phyloP scores from a whole-genome alignment of 2,329 filamentous ascomycete genomes.

The Claviceps monticola region DNA sequence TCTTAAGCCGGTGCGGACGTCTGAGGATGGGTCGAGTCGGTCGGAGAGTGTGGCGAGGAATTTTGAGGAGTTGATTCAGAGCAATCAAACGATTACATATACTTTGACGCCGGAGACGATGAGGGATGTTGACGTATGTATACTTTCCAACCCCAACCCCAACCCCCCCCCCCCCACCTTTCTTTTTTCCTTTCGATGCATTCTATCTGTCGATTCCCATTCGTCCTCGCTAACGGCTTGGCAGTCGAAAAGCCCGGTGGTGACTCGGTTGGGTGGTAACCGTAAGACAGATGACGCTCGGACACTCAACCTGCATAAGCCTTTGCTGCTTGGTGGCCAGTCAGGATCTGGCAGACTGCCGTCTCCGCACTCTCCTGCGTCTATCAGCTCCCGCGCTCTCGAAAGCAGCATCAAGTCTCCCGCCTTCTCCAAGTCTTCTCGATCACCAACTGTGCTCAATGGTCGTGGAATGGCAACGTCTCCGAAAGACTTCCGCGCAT shows the following conservation, averaged over 20 bases:
- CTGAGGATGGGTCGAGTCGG: conserved; percentile 40
- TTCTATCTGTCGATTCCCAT: neutral
- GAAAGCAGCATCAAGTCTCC: conserved; percentile 8
- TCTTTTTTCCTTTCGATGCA: neutral
- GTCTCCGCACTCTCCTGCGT: conserved; percentile 3
- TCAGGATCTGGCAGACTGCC: conserved; percentile 16
- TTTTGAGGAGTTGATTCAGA: conserved; percentile 69
- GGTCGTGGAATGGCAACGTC: conserved; percentile 13
- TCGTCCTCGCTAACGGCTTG: too few species aligned
- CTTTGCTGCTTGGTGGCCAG: conserved; percentile 30
- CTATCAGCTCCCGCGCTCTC: conserved; percentile 2
- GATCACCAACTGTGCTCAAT: conserved; percentile 12
- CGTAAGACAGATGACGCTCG: conserved; percentile 35
- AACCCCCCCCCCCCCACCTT: too few species aligned
- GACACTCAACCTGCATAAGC: conserved; percentile 29
- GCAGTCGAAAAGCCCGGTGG: conserved; percentile 27
- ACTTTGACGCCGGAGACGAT: conserved; percentile 70
- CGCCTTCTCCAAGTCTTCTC: conserved; percentile 8
- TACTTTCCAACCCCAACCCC: neutral
- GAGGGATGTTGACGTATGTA: conserved; percentile 58
- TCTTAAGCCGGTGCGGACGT: conserved; percentile 39
- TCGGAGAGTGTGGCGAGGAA: conserved; percentile 49
- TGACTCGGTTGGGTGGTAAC: conserved; percentile 20
- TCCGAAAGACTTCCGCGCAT: conserved; percentile 60
- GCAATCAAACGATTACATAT: conserved; percentile 70